A percentile compares a stretch with the other conserved stretches of the same genome.
Evolutionary conservation across 345 rosid species (phyloP).

Genomic region (Sonneratia alba): DNA sequence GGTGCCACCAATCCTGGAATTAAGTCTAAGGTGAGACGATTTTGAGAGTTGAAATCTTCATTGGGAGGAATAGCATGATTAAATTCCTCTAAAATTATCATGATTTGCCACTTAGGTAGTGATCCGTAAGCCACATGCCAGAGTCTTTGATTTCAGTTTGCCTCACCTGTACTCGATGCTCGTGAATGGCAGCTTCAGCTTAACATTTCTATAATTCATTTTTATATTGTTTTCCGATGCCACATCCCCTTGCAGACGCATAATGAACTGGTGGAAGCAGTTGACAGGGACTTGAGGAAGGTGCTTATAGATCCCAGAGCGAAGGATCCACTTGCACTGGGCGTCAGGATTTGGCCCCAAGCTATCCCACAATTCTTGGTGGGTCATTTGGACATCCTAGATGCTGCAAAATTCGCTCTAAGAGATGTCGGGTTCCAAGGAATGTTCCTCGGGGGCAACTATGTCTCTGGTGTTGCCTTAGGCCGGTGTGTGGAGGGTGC

Average conservation of each 20-base stretch:
- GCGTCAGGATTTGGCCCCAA: slow-evolving; percentile 82
- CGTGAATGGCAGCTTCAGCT: no score
- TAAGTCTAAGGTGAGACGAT: slow-evolving; percentile 53
- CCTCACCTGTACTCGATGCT: not conserved
- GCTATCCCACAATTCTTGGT: slow-evolving; percentile 91
- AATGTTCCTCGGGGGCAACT: slow-evolving; percentile 69
- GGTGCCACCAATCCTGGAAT: slow-evolving; percentile 79
- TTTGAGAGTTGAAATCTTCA: not conserved
- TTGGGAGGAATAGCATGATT: not conserved
- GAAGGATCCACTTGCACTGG: slow-evolving; percentile 57
- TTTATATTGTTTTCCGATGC: not conserved
- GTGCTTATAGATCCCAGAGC: slow-evolving; percentile 76
- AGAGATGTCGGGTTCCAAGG: slow-evolving; percentile 48
- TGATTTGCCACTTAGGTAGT: not conserved
- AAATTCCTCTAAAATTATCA: no score
- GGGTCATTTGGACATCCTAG: slow-evolving; percentile 71
- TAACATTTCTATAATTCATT: not conserved
- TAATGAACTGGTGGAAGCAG: slow-evolving; percentile 70
- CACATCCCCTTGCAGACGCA: slow-evolving; percentile 32
- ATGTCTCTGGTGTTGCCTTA: slow-evolving; percentile 80
- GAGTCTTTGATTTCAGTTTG: not conserved
- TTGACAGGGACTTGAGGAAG: slow-evolving; percentile 81
- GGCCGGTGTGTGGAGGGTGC: slow-evolving; percentile 86
- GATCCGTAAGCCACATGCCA: not conserved
- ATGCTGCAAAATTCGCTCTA: slow-evolving; percentile 49